phyloP scores from a whole-genome alignment of 148 eudicot species.

The Persicaria maculosa region DNA sequence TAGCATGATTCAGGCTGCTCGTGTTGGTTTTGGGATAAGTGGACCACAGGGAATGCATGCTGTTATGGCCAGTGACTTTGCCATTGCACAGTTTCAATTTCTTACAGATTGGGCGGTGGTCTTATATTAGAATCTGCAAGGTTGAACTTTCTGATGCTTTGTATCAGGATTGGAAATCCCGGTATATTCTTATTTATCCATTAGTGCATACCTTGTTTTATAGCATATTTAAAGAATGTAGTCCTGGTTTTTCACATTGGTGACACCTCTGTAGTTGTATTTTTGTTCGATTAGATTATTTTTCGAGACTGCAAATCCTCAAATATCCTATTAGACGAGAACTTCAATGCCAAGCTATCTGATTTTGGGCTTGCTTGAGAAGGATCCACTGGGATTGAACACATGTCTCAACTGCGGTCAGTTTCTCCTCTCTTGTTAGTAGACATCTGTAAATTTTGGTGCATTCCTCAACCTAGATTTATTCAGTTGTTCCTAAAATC shows the following conservation, averaged over 20 bases:
- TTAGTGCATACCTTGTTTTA: background rate
- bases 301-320: conserved; percentile 85
- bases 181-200: conserved; percentile 12
- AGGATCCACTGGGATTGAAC: conserved; percentile 43
- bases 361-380: conserved; percentile 88
- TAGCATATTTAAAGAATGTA: background rate
- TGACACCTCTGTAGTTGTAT: background rate
- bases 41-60: conserved; percentile 98
- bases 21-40: conserved; percentile 94
- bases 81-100: no score
- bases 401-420: conserved; percentile 59
- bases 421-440: conserved; percentile 12
- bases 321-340: conserved; percentile 63
- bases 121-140: conserved; percentile 90
- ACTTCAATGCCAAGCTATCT: conserved; percentile 69
- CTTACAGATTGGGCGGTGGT: conserved; percentile 73
- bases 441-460: background rate
- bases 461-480: background rate
- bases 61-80: conserved; percentile 72
- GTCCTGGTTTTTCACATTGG: background rate
- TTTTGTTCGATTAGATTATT: conserved; percentile 74
- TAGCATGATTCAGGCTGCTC: conserved; percentile 97
- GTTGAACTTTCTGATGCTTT: conserved; percentile 19
- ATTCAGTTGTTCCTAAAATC: no score
- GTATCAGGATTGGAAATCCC: conserved; percentile 16